These are phyloP conservation scores for Metschnikowia colocasiae DNA, from an alignment of 805 yeast genomes.

Conservation along the genomic window DNA sequence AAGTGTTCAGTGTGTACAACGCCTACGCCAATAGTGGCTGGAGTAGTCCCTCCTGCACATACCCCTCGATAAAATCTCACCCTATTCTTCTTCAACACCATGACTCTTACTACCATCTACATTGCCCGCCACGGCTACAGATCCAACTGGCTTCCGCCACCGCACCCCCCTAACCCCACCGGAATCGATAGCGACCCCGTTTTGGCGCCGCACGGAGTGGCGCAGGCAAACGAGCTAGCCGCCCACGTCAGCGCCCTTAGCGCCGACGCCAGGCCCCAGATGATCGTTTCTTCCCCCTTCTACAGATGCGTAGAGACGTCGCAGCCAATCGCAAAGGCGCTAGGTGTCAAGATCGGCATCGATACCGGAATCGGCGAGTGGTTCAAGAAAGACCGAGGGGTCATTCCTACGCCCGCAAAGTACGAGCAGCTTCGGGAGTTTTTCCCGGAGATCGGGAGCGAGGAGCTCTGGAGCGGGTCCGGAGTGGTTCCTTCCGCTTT, in stretches of 20 bases:
- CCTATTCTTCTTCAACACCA: background rate
- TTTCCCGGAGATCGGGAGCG: conserved; percentile 43
- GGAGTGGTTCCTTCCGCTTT: conserved; percentile 54
- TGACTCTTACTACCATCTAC: conserved; percentile 50
- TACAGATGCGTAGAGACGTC: conserved; percentile 86
- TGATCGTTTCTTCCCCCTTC: conserved; percentile 78
- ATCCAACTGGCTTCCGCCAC: conserved; percentile 75
- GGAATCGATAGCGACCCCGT: conserved; percentile 89
- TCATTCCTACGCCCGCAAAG: conserved; percentile 68
- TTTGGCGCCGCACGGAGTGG: conserved; percentile 81
- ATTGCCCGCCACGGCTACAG: conserved; percentile 87
- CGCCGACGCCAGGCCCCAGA: conserved; percentile 61
- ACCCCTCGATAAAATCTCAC: background rate
- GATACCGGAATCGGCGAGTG: conserved; percentile 93
- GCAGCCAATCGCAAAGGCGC: conserved; percentile 57
- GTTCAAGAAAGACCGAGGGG: conserved; percentile 68
- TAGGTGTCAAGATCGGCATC: conserved; percentile 56
- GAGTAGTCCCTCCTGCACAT: too few species aligned
- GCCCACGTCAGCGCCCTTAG: conserved; percentile 43
- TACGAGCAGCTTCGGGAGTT: conserved; percentile 45
- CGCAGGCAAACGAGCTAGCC: conserved; percentile 81
- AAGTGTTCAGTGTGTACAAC: background rate
- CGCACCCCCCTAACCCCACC: conserved; percentile 78
- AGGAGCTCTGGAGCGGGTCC: conserved; percentile 39
- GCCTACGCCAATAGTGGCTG: too few species aligned